These are phyloP conservation scores for Amaranthus palmeri DNA, from an alignment of 148 eudicot genomes.

Conservation along the genomic window DNA sequence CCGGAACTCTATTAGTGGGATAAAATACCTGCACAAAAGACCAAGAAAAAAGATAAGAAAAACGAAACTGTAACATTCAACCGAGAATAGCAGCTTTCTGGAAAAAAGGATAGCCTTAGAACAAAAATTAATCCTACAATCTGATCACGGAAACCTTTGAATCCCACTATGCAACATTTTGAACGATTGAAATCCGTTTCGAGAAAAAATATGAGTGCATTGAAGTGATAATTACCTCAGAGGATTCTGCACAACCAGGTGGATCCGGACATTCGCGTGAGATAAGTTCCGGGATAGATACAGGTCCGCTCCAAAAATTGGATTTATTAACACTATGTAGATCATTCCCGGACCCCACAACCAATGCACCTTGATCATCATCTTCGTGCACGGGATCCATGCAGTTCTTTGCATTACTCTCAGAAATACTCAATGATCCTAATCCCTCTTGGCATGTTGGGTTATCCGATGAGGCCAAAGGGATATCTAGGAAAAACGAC, in stretches of 20 bases:
- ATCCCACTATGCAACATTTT: no score
- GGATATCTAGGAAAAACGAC: slow-evolving; percentile 58
- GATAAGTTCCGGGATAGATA: slow-evolving; percentile 34
- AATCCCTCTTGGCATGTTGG: slow-evolving; percentile 62
- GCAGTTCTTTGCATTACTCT: slow-evolving; percentile 20
- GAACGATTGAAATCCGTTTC: not conserved
- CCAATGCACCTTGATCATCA: slow-evolving; percentile 19
- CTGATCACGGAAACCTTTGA: not conserved
- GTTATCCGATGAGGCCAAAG: slow-evolving; percentile 32
- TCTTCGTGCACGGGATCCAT: slow-evolving; percentile 24
- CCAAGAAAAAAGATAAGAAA: no score
- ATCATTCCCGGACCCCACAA: slow-evolving; percentile 17
- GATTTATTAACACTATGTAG: slow-evolving; percentile 24
- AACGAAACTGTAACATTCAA: slow-evolving; percentile 12
- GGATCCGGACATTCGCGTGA: slow-evolving; percentile 33
- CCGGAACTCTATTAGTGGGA: slow-evolving; percentile 37
- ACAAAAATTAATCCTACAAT: no score
- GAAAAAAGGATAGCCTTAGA: not conserved
- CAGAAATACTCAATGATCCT: slow-evolving; percentile 54
- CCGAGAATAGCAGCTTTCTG: not conserved
- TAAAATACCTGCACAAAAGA: slow-evolving; percentile 41
- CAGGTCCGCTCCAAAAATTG: slow-evolving; percentile 34
- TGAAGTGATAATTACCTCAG: slow-evolving; percentile 48
- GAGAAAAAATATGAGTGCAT: not conserved
- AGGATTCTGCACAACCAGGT: slow-evolving; percentile 30